Conservation (phyloP, 306 rosid genomes). For the Cucurbita maxima region DNA sequence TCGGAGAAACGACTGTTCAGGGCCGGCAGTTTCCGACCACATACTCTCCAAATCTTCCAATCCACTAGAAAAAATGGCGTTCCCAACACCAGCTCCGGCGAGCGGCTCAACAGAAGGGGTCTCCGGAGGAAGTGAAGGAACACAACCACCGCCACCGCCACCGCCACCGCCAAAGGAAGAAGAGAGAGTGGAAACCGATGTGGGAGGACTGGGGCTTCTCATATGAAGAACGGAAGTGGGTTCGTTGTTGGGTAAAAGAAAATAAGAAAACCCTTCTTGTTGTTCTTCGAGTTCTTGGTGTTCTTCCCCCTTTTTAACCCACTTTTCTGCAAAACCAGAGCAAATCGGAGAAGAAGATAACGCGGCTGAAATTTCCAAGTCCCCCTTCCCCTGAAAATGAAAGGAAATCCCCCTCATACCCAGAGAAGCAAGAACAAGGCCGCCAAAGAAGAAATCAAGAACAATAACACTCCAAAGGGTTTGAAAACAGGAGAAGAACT, state of each 20-base stretch:
- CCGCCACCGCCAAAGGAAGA: conserved; percentile 22
- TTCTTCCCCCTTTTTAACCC: neutral
- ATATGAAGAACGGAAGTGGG: conserved; percentile 31
- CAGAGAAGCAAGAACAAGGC: neutral
- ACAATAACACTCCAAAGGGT: neutral
- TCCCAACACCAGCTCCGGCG: conserved; percentile 15
- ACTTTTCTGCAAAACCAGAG: conserved; percentile 8
- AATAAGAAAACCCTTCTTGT: neutral
- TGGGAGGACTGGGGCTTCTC: conserved; percentile 41
- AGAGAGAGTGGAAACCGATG: conserved; percentile 31
- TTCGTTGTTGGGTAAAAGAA: conserved; percentile 7
- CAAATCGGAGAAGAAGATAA: conserved; percentile 14
- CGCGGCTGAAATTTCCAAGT: conserved; percentile 7
- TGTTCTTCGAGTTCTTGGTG: neutral
- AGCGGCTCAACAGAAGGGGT: conserved; percentile 8
- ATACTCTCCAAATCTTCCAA: conserved; percentile 30
- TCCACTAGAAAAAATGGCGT: neutral
- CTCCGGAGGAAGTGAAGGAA: conserved; percentile 9
- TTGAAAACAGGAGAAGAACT: neutral
- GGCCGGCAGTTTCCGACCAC: conserved; percentile 27
- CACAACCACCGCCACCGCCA: conserved; percentile 6
- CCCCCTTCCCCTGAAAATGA: conserved; percentile 19
- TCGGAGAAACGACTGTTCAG: conserved; percentile 27
- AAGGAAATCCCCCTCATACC: conserved; percentile 16
- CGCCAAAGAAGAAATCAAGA: neutral